A percentile compares a stretch with the other conserved stretches of the same genome.
Conservation (phyloP, 192 early-diverging fungal genomes). For the Coemansia sp. region DNA sequence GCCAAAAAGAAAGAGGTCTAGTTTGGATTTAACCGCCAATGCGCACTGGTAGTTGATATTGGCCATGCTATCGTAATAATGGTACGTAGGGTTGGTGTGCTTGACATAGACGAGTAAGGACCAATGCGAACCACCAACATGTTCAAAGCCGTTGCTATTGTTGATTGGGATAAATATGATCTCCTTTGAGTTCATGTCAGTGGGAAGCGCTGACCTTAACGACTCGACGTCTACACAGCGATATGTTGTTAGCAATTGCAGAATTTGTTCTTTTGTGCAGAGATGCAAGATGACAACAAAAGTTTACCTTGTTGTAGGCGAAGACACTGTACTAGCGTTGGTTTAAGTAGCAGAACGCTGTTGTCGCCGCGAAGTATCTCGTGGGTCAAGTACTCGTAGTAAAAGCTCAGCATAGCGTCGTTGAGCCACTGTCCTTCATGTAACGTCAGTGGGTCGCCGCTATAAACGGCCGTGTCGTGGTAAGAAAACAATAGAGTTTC, state of each 20-base stretch:
- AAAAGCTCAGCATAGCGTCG: conserved; percentile 50
- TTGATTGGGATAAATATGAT: conserved; percentile 39
- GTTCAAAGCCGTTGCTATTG: conserved; percentile 16
- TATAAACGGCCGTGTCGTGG: conserved; percentile 35
- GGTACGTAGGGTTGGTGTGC: conserved; percentile 14
- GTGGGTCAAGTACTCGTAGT: conserved; percentile 50
- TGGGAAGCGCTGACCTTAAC: conserved; percentile 17
- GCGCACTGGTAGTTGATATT: conserved; percentile 41
- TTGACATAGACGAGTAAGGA: background rate
- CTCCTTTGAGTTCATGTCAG: conserved; percentile 16
- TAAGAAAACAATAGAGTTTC: conserved; percentile 31
- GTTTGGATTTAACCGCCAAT: conserved; percentile 9
- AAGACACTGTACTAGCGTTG: conserved; percentile 31
- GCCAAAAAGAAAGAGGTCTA: conserved; percentile 9
- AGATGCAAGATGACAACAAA: background rate
- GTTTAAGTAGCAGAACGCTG: conserved; percentile 42
- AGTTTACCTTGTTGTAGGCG: conserved; percentile 9
- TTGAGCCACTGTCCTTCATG: conserved; percentile 44
- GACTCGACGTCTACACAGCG: conserved; percentile 9
- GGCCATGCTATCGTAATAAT: conserved; percentile 55
- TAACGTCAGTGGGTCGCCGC: conserved; percentile 34
- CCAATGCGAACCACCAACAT: conserved; percentile 2
- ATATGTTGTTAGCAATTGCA: background rate
- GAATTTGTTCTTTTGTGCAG: no score
- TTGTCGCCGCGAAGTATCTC: conserved; percentile 31